A percentile compares a stretch with the other conserved stretches of the same genome.
Evolutionary conservation across 495 filamentous ascomycete genomes (phyloP).

Genomic region (Cairneyella variabilis): DNA sequence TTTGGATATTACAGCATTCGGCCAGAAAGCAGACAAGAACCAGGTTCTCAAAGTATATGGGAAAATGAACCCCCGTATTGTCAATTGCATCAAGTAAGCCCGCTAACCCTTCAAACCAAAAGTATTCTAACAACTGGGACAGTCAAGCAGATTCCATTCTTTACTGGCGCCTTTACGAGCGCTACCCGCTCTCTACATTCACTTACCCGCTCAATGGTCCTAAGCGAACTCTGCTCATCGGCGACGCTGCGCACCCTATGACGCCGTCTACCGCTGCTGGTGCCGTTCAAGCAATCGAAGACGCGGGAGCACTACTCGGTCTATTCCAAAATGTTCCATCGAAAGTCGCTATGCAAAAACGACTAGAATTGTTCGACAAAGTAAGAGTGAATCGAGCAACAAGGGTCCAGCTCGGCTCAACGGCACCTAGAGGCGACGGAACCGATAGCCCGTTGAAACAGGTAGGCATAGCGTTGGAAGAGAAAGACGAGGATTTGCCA

Average conservation of each 20-base stretch:
- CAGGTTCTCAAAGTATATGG: neutral
- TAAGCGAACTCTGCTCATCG: neutral
- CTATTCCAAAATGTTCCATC: neutral
- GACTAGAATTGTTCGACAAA: neutral
- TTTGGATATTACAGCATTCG: neutral
- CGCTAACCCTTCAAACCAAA: neutral
- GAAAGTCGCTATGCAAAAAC: neutral
- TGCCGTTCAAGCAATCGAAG: neutral
- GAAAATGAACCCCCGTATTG: neutral
- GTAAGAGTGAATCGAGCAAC: neutral
- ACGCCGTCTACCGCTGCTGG: neutral
- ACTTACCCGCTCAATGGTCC: too few relatives aligned
- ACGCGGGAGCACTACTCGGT: slow-evolving; percentile 1
- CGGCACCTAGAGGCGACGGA: neutral
- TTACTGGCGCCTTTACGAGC: slow-evolving; percentile 1
- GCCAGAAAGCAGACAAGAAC: neutral
- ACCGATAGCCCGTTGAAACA: neutral
- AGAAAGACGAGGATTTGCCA: neutral
- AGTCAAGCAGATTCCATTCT: neutral
- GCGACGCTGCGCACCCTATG: slow-evolving; percentile 7
- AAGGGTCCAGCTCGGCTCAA: neutral
- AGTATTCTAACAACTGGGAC: too few relatives aligned
- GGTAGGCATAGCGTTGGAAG: neutral
- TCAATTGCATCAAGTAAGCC: neutral
- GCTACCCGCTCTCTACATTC: neutral